phyloP scores from a whole-genome alignment of 2,329 filamentous ascomycete genomes.

The Penicillium hordei region DNA sequence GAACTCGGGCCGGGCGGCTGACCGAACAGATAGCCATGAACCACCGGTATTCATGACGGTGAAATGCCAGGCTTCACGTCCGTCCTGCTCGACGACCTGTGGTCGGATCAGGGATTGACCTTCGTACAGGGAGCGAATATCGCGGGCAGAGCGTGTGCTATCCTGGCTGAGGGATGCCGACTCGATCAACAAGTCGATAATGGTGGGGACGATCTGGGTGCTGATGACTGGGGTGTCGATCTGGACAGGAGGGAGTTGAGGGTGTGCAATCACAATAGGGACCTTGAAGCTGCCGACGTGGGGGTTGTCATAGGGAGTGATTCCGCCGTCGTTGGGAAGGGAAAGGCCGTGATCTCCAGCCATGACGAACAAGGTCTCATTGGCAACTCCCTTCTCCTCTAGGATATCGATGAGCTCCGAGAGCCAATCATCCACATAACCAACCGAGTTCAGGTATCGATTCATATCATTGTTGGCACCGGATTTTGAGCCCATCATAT shows the following conservation, averaged over 20 bases:
- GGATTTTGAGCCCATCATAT: constrained; percentile 23
- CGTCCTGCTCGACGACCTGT: constrained; percentile 21
- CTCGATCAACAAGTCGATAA: constrained; percentile 35
- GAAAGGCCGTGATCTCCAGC: constrained; percentile 38
- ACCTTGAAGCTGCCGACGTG: constrained; percentile 37
- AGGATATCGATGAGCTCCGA: constrained; percentile 31
- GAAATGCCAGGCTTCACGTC: constrained; percentile 34
- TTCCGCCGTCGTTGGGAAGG: constrained; percentile 37
- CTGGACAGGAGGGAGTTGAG: constrained; percentile 31
- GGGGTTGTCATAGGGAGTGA: constrained; percentile 36
- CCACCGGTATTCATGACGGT: constrained; percentile 39
- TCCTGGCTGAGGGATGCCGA: constrained; percentile 29
- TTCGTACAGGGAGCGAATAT: constrained; percentile 34
- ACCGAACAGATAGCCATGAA: constrained; percentile 33
- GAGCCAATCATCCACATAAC: constrained; percentile 36
- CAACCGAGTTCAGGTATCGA: constrained; percentile 34
- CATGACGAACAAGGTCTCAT: constrained; percentile 37
- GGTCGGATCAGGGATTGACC: constrained; percentile 36
- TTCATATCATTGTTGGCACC: constrained; percentile 28
- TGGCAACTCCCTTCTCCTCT: constrained; percentile 32
- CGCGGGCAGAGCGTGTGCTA: constrained; percentile 22
- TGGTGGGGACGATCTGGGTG: constrained; percentile 35
- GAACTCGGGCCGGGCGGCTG: constrained; percentile 28
- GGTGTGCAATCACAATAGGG: constrained; percentile 35
- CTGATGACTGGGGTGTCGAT: constrained; percentile 30